A percentile compares a stretch with the other conserved stretches of the same genome.
phyloP scores from a whole-genome alignment of 2,329 filamentous ascomycete genomes.

The Penicillium sp. region DNA sequence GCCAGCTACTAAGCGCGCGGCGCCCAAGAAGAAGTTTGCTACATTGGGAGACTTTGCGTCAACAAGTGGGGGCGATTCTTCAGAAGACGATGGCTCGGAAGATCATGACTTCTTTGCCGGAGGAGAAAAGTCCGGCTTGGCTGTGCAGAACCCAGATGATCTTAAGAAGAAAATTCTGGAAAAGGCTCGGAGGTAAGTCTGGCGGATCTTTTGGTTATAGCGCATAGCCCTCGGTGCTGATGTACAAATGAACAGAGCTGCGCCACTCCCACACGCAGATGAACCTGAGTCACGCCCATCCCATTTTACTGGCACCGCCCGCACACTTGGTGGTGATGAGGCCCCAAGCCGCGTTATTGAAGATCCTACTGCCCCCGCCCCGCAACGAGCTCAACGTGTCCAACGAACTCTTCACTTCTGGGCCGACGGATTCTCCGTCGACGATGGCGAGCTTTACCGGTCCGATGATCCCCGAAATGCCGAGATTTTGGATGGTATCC shows the following conservation, averaged over 20 bases:
- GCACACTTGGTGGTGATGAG: constrained; percentile 66
- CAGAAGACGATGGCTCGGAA: constrained; percentile 55
- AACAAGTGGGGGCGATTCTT: constrained; percentile 38
- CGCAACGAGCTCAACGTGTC: constrained; percentile 51
- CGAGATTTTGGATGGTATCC: constrained; percentile 62
- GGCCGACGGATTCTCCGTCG: constrained; percentile 66
- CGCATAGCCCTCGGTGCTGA: neutral
- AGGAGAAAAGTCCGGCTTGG: constrained; percentile 67
- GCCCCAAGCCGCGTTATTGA: constrained; percentile 58
- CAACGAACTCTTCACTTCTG: constrained; percentile 64
- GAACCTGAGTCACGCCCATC: constrained; percentile 44
- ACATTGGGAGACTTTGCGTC: constrained; percentile 47
- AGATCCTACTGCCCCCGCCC: constrained; percentile 47
- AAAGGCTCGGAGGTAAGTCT: constrained; percentile 42
- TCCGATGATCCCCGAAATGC: constrained; percentile 65
- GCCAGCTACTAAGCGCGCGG: constrained; percentile 28
- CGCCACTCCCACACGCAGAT: constrained; percentile 38
- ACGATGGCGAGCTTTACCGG: constrained; percentile 63
- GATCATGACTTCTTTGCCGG: constrained; percentile 63
- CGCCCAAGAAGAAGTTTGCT: constrained; percentile 48
- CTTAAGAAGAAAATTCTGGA: constrained; percentile 53
- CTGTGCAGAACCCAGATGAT: constrained; percentile 64
- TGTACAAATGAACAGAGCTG: constrained; percentile 20
- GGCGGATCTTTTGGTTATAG: no score
- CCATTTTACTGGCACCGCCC: constrained; percentile 61